A percentile compares a stretch with the other conserved stretches of the same genome.
Conservation (phyloP, 352 stramenopile genomes). For the Phytopythium helicoides region DNA sequence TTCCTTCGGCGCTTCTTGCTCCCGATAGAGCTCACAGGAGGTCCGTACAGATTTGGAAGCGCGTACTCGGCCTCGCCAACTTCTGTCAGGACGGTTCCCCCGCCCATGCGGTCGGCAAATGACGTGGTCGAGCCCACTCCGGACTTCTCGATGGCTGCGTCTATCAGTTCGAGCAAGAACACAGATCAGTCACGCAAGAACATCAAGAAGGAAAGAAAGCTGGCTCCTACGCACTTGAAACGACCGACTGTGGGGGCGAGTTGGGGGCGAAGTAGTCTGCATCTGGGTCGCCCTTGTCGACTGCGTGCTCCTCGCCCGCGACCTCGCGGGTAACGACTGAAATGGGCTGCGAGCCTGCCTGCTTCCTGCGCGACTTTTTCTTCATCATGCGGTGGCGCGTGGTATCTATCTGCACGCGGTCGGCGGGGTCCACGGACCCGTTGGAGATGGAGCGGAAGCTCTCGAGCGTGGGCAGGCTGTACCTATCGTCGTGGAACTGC, state of each 20-base stretch:
- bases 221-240: constrained; percentile 12
- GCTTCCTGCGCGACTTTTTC: constrained; percentile 7
- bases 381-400: constrained; percentile 4
- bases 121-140: constrained; percentile 18
- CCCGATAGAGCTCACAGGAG: background rate
- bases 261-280: constrained; percentile 30
- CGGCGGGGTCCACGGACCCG: constrained; percentile 2
- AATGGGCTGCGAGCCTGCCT: background rate
- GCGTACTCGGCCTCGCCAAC: constrained; percentile 43
- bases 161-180: background rate
- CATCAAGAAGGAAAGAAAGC: background rate
- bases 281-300: constrained; percentile 5
- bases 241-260: constrained; percentile 15
- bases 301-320: background rate
- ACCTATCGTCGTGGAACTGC: constrained; percentile 53
- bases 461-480: constrained; percentile 49
- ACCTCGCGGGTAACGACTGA: too few relatives aligned
- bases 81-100: constrained; percentile 49
- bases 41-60: constrained; percentile 28
- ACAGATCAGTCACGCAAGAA: background rate
- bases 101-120: constrained; percentile 27
- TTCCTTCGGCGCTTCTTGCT: constrained; percentile 4
- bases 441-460: constrained; percentile 17
- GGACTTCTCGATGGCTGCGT: constrained; percentile 11
- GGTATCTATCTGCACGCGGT: constrained; percentile 1